Base-by-base conservation (phyloP, 495 filamentous ascomycete species). In the Aspergillus kassunensis region DNA sequence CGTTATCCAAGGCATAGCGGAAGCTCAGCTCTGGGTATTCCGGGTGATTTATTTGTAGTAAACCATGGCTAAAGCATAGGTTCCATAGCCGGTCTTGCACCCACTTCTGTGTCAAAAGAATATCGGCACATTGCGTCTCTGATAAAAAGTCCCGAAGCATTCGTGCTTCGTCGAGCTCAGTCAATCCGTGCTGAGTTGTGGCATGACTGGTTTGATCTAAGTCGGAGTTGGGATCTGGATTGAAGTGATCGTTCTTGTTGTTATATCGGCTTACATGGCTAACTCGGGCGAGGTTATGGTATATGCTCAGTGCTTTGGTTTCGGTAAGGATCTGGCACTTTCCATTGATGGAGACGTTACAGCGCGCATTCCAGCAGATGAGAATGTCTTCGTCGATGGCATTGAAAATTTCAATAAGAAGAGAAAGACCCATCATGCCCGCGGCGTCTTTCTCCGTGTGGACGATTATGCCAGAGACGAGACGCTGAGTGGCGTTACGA, bases 31-130 rank as follows among this genome's bases (percentile, higher is more conserved):
- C 68, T 71, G 44, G 78, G 71, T 49, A 75, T 63, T 65, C 90
- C 6, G 74, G 72, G 31, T 49, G 70, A 4, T n/a, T n/a, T n/a
- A 74, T 71, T 16, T 71, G 74, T 21, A 86, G 63, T 35, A 78
- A 72, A 8, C 80, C 78, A 43, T 84, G 81, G 10, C 73, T 68
- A 21, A 71, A 69, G 21, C 71, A 79, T 10, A 92, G 63, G 51
- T 90, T 84, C 89, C 89, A 93, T 2, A 87, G 78, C 60, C 86
- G 84, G 21, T 86, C 87, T 56, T 88, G 84, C n/a, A 92, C 77
- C 89, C 89, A 95, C 61, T 88, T 82, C 65, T 91, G 88, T 29
- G 86, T 89, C 7, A 82, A 74, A 8, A 81, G 75, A 8, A 90
- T 70, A 59, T 95, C 88, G 15, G 81, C 75, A 19, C 83, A 79